Evolutionary conservation across 768 basidiomycete species (phyloP).

Genomic region (Tylopilus vinaceipallidus): DNA sequence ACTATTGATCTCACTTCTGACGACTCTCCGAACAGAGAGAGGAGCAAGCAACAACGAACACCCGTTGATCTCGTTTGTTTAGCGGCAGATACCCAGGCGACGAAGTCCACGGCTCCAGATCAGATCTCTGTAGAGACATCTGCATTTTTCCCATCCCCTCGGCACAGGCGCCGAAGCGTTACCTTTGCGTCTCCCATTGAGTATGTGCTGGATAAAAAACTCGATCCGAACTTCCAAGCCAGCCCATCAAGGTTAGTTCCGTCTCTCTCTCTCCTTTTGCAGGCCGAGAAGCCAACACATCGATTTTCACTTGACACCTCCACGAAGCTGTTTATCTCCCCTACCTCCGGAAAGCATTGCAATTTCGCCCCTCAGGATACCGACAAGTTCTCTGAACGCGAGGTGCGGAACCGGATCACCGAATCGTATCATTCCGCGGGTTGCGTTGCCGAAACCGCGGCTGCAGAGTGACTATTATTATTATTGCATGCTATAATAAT

Average conservation of each 20-base stretch:
- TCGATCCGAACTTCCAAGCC: neutral
- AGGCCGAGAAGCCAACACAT: neutral
- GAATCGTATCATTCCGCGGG: conserved; percentile 3
- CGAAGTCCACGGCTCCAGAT: neutral
- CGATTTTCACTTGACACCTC: neutral
- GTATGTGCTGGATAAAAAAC: conserved; percentile 5
- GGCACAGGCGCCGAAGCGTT: conserved; percentile 21
- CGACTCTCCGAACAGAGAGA: conserved; percentile 19
- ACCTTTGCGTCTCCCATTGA: conserved; percentile 32
- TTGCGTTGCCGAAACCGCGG: conserved; percentile 2
- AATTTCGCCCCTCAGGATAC: conserved; percentile 19
- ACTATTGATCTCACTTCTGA: conserved; percentile 48
- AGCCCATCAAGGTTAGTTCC: conserved; percentile 8
- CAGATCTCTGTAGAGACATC: conserved; percentile 1
- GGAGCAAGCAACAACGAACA: neutral
- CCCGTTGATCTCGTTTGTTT: neutral
- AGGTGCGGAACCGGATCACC: conserved; percentile 2
- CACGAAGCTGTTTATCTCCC: neutral
- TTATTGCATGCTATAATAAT: neutral
- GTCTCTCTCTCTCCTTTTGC: neutral
- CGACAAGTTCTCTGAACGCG: neutral
- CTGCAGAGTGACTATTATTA: conserved; percentile 3
- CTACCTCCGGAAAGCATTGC: conserved; percentile 7
- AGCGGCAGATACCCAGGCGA: neutral
- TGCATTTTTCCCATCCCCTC: neutral